Evolutionary conservation across 108 stramenopile species (phyloP), one percentile per base, ranked within the genome.

Genomic region (Conticribra weissflogii): DNA sequence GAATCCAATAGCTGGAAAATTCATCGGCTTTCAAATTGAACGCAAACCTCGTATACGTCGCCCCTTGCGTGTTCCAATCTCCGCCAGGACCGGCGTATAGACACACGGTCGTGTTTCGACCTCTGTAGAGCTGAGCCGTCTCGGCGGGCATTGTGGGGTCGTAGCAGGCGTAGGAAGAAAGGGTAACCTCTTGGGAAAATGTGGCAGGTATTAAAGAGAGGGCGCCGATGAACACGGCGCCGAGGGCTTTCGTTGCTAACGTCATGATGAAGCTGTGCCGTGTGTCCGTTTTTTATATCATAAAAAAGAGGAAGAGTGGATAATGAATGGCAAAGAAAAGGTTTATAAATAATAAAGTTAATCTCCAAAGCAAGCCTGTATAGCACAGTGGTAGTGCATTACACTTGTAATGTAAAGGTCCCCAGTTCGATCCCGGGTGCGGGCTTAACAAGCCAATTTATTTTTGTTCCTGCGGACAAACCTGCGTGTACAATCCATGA

Each of bases 381-480:
- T 85, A 81, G 84, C 84, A 71, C 76, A 85, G 84, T 81, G 84
- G 81, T 71, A 85, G 82, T 71, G 84, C 84, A 85, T 85, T 77
- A 82, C 81, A 85, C 84, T 85, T 85, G 84, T 85, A 85, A 85
- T 85, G 81, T 82, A 77, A 85, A 85, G 84, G 82, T 84, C 83
- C 81, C 62, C 53, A 71, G 83, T 84, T 84, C 83, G 64, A 84
- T 74, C 78, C 83, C 66, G 64, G 62, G 81, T 56, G 77, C 57
- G 57, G 77, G 83, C 83, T 81, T 29, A 59, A n/a, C n/a, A n/a
- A n/a, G n/a, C n/a, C n/a, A n/a, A n/a, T n/a, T n/a, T n/a, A n/a
- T n/a, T n/a, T n/a, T n/a, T n/a, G n/a, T n/a, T n/a, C n/a, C n/a
- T n/a, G n/a, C n/a, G n/a, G n/a, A n/a, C n/a, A n/a, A n/a, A n/a